phyloP scores from a whole-genome alignment of 129 eudicot genomes.

The Kitagawia praeruptora region DNA sequence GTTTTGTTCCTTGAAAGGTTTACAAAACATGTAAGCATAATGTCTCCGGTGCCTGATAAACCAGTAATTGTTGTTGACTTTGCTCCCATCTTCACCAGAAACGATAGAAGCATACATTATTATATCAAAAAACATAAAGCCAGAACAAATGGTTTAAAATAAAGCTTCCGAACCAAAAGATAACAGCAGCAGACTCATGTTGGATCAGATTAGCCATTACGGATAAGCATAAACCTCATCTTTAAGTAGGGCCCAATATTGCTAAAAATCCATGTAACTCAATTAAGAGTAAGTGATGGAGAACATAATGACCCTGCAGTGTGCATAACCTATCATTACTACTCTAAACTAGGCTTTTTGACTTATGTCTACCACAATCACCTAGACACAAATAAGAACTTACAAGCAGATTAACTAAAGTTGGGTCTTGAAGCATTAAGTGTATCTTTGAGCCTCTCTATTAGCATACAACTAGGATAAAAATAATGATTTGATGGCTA shows the following conservation, averaged over 20 bases:
- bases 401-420: background rate
- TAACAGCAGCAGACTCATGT: background rate
- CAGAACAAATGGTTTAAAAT: background rate
- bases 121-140: background rate
- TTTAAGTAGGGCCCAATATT: background rate
- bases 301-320: background rate
- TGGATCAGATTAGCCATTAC: background rate
- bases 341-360: background rate
- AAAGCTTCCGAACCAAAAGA: background rate
- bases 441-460: background rate
- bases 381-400: background rate
- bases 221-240: background rate
- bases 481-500: background rate
- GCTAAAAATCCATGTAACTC: background rate
- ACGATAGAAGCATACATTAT: conserved; percentile 6
- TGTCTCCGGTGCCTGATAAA: conserved; percentile 89
- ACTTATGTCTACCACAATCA: background rate
- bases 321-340: background rate
- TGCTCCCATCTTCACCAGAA: conserved; percentile 79
- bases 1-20: conserved; percentile 93
- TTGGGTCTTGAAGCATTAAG: background rate
- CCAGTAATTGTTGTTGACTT: conserved; percentile 91
- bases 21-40: conserved; percentile 96
- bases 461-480: background rate
- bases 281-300: background rate